These are phyloP conservation scores for Plasmodium knowlesi DNA, from an alignment of 169 alveolate species.

Conservation along the genomic window DNA sequence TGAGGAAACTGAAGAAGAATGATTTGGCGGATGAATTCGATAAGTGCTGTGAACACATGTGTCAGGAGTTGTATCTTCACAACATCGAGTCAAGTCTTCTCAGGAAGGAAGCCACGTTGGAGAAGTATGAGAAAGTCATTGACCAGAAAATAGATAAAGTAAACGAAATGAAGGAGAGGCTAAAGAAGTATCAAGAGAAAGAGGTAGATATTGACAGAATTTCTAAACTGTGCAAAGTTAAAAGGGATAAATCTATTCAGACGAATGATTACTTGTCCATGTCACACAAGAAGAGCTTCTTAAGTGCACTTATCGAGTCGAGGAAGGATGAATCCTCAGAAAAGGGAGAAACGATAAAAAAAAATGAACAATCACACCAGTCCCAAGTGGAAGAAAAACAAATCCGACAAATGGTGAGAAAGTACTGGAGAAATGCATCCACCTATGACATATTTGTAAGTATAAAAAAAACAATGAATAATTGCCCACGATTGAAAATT, in stretches of 20 bases:
- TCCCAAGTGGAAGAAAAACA: background rate
- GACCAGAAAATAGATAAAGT: constrained; percentile 51
- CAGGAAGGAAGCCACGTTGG: constrained; percentile 35
- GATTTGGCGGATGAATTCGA: constrained; percentile 69
- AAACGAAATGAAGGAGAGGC: constrained; percentile 7
- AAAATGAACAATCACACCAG: background rate
- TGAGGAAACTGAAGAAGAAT: constrained; percentile 33
- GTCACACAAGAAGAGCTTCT: constrained; percentile 21
- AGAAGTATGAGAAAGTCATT: constrained; percentile 52
- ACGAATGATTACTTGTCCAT: constrained; percentile 63
- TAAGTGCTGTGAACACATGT: constrained; percentile 75
- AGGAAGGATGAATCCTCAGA: background rate
- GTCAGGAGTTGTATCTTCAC: constrained; percentile 64
- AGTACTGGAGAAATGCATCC: constrained; percentile 81
- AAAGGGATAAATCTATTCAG: constrained; percentile 28
- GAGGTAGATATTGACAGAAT: constrained; percentile 25
- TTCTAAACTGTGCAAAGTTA: constrained; percentile 16
- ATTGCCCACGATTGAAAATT: constrained; percentile 82
- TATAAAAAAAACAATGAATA: constrained; percentile 78
- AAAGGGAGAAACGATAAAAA: too few relatives aligned
- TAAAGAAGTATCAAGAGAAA: constrained; percentile 43
- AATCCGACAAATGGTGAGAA: constrained; percentile 74
- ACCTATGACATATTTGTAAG: constrained; percentile 81
- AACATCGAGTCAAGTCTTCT: constrained; percentile 47
- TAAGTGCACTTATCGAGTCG: constrained; percentile 32